phyloP scores from a whole-genome alignment of 805 yeast genomes.

The Candida ficus region DNA sequence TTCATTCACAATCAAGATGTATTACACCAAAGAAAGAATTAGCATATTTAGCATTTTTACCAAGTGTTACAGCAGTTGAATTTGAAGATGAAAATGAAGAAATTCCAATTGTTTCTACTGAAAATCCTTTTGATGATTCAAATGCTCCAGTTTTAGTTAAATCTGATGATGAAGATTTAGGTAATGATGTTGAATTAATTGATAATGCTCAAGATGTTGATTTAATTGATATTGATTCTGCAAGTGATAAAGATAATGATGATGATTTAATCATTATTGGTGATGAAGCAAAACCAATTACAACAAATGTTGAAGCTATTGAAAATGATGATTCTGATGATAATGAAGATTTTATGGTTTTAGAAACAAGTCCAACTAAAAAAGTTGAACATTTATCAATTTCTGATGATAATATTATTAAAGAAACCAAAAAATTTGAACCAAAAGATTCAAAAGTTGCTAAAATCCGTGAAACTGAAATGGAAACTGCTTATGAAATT shows the following conservation, averaged over 20 bases:
- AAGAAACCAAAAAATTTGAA: constrained; percentile 2
- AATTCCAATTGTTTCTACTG: too few relatives aligned
- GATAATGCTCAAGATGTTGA: constrained; percentile 1
- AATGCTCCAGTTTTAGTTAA: constrained; percentile 1
- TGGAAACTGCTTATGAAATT: constrained; percentile 68
- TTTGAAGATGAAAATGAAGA: constrained; percentile 28
- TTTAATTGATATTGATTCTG: constrained; percentile 6
- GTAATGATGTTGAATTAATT: neutral
- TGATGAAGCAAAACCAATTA: constrained; percentile 4
- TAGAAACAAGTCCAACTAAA: constrained; percentile 3
- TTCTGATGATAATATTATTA: neutral
- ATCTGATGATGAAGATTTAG: neutral
- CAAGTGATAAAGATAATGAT: constrained; percentile 7
- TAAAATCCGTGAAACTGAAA: constrained; percentile 47
- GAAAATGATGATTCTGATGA: neutral
- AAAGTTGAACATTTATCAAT: neutral
- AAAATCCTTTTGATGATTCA: neutral
- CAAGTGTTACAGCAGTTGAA: constrained; percentile 60
- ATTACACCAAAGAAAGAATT: constrained; percentile 80
- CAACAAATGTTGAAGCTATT: constrained; percentile 8
- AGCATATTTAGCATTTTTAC: constrained; percentile 83
- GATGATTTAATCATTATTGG: constrained; percentile 21
- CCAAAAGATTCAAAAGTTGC: constrained; percentile 21
- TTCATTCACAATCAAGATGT: constrained; percentile 53
- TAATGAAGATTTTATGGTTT: constrained; percentile 3